phyloP scores from a whole-genome alignment of 139 green algal species.

The Dunaliella sp. region DNA sequence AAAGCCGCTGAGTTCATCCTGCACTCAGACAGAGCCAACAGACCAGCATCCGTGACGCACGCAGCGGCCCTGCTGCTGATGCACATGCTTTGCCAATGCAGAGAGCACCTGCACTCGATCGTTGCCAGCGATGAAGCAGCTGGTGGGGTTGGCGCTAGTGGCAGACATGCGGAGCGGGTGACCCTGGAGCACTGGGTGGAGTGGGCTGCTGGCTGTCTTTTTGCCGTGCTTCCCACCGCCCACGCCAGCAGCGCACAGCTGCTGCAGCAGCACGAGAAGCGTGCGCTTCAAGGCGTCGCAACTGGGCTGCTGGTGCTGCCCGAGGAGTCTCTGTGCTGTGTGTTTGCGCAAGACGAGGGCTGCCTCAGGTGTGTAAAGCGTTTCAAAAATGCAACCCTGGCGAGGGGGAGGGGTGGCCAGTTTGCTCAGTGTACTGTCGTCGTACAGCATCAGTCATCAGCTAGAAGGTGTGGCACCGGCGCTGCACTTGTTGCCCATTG shows the following conservation, averaged over 20 bases:
- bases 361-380: background rate
- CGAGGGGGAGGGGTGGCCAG: background rate
- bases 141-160: background rate
- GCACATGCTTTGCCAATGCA: background rate
- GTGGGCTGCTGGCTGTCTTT: background rate
- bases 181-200: background rate
- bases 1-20: background rate
- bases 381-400: too few relatives aligned
- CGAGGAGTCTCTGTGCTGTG: background rate
- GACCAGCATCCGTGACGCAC: background rate
- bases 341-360: background rate
- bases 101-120: background rate
- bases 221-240: background rate
- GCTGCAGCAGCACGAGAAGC: background rate
- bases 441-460: background rate
- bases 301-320: background rate
- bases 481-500: background rate
- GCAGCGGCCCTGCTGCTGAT: background rate
- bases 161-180: background rate
- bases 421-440: background rate
- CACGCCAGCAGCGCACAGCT: background rate
- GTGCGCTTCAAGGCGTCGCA: background rate
- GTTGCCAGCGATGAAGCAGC: background rate
- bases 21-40: background rate
- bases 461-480: background rate